Conservation (phyloP, 345 rosid species). For the Salix suchowensis region DNA sequence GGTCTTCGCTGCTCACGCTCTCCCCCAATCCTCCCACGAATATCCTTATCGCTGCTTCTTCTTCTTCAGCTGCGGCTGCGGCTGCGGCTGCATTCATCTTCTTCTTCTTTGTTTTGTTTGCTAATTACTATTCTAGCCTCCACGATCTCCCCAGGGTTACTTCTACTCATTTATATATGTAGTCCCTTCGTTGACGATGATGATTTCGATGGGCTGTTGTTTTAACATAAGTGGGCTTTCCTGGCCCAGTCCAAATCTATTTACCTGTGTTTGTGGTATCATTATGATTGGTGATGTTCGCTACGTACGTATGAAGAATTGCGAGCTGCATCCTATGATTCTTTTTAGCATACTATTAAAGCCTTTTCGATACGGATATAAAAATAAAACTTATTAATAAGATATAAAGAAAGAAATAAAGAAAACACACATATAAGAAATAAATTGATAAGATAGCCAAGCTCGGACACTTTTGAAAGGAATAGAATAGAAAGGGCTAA, state of each 20-base stretch:
- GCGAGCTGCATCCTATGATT: slow-evolving; percentile 67
- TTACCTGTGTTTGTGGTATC: no score
- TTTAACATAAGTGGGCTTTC: neutral
- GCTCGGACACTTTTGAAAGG: no score
- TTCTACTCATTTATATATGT: no score
- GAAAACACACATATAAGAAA: no score
- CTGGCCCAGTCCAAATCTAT: neutral
- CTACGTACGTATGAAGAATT: slow-evolving; percentile 55
- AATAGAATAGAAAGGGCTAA: no score
- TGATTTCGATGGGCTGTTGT: neutral
- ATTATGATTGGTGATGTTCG: slow-evolving; percentile 49
- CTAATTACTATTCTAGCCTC: neutral
- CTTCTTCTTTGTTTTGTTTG: neutral
- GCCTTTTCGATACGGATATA: no score
- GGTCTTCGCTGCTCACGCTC: slow-evolving; percentile 56
- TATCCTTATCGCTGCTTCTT: slow-evolving; percentile 31
- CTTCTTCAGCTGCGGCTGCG: slow-evolving; percentile 1
- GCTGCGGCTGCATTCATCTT: no score
- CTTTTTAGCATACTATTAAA: no score
- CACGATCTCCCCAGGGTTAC: neutral
- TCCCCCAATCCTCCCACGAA: slow-evolving; percentile 81
- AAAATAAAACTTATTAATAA: no score
- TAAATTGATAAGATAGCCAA: no score
- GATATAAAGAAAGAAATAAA: no score
- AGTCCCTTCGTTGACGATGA: no score